Base-by-base conservation (phyloP, 257 asterid genomes). In the Ocimum tenuiflorum region DNA sequence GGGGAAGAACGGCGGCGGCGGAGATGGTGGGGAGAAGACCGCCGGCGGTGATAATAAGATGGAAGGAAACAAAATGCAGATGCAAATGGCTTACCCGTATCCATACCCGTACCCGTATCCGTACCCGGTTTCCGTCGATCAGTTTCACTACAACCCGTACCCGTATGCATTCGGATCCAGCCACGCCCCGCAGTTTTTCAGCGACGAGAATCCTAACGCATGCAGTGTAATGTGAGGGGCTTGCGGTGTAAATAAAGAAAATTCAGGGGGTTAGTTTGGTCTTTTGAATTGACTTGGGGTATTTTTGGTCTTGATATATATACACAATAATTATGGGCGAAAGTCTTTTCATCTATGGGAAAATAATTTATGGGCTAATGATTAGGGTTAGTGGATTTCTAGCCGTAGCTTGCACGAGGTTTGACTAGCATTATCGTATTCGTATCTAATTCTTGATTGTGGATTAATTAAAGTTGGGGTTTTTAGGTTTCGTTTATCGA, bases 111-210 rank as follows among this genome's bases (percentile, higher is more conserved):
- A 71, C 23, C 71, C 80, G 27, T 66, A n/a, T n/a, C n/a, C n/a
- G n/a, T n/a, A n/a, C n/a, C n/a, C n/a, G n/a, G n/a, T n/a, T n/a
- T n/a, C n/a, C 29, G 12, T 82, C 73, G 80, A 78, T 0, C 88
- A 65, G 71, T 39, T 61, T 18, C 77, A 78, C 3, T 76, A 74
- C 39, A 69, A 70, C 45, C 78, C 80, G 71, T 65, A 51, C 23
- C 64, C 18, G 20, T 36, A 14, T n/a, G n/a, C n/a, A n/a, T n/a
- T n/a, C 51, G 77, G 63, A 24, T 27, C 57, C n/a, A 41, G 23
- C 73, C 81, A 68, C 10, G 78, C 79, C 18, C 84, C 86, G 0
- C 83, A 76, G 60, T 3, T 81, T n/a, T 78, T 79, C 10, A n/a
- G n/a, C n/a, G n/a, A n/a, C n/a, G n/a, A n/a, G n/a, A n/a, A n/a